A percentile compares a stretch with the other conserved stretches of the same genome.
phyloP scores from a whole-genome alignment of 306 rosid genomes.

The Corylus avellana region DNA sequence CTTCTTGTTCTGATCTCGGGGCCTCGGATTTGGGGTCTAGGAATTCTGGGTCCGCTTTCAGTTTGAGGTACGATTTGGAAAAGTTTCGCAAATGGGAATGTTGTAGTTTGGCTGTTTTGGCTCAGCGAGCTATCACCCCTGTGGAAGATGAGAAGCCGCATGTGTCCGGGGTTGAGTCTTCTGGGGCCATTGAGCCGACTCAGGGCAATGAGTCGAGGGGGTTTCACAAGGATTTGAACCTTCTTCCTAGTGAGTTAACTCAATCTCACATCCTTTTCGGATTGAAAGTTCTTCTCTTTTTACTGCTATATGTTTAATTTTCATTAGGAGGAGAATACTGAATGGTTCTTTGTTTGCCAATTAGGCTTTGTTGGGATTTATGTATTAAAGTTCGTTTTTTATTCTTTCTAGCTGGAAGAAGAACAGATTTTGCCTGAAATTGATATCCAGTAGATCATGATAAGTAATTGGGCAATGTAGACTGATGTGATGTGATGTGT shows the following conservation, averaged over 20 bases:
- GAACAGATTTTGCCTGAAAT: background rate
- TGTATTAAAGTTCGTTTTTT: background rate
- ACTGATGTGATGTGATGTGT: slow-evolving; percentile 1
- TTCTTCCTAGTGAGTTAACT: slow-evolving; percentile 76
- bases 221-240: slow-evolving; percentile 60
- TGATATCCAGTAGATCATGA: background rate
- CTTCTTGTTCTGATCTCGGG: slow-evolving; percentile 34
- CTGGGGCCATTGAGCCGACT: slow-evolving; percentile 30
- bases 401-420: slow-evolving; percentile 14
- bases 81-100: slow-evolving; percentile 56
- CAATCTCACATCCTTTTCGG: background rate
- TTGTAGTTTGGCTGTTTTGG: slow-evolving; percentile 38
- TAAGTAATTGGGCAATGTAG: slow-evolving; percentile 17
- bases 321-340: slow-evolving; percentile 7
- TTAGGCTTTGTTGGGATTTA: background rate
- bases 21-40: slow-evolving; percentile 34
- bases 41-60: slow-evolving; percentile 30
- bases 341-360: background rate
- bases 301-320: background rate
- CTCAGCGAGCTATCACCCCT: slow-evolving; percentile 63
- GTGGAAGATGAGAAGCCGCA: slow-evolving; percentile 67
- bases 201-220: slow-evolving; percentile 36
- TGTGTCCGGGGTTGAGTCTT: slow-evolving; percentile 34
- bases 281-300: background rate
- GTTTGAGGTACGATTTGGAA: slow-evolving; percentile 39